phyloP scores from a whole-genome alignment of 2,329 filamentous ascomycete genomes.

The Alternaria novae-zelandiae region DNA sequence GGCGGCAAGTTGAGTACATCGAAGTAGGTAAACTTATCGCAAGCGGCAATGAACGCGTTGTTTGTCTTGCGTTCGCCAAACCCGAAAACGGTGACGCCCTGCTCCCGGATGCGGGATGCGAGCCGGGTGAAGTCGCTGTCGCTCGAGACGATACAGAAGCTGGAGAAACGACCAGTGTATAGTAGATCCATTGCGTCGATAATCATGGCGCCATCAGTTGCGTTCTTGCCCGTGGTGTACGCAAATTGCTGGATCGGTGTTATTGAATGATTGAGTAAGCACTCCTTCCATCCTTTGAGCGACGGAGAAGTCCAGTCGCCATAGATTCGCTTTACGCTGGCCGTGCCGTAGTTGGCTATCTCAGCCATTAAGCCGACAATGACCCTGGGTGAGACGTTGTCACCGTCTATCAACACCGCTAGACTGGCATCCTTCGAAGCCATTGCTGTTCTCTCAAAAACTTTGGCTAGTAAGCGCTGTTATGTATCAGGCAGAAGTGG shows the following conservation, averaged over 20 bases:
- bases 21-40: slow-evolving; percentile 39
- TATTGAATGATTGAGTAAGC: slow-evolving; percentile 17
- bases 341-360: slow-evolving; percentile 42
- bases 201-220: slow-evolving; percentile 45
- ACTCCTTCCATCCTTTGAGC: slow-evolving; percentile 31
- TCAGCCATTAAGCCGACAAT: slow-evolving; percentile 38
- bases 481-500: background rate
- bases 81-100: slow-evolving; percentile 44
- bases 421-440: slow-evolving; percentile 7
- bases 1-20: slow-evolving; percentile 24
- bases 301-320: slow-evolving; percentile 36
- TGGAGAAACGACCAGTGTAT: slow-evolving; percentile 41
- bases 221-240: slow-evolving; percentile 27
- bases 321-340: slow-evolving; percentile 39
- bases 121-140: slow-evolving; percentile 48
- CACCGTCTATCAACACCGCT: slow-evolving; percentile 33
- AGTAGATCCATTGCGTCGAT: slow-evolving; percentile 47
- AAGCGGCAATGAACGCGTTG: slow-evolving; percentile 35
- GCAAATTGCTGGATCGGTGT: slow-evolving; percentile 21
- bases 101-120: slow-evolving; percentile 44
- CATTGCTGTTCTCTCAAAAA: background rate
- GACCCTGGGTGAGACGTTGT: slow-evolving; percentile 32
- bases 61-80: slow-evolving; percentile 41
- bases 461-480: background rate
- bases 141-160: slow-evolving; percentile 45